Percentiles rank a stretch among this genome's conserved stretches.
phyloP scores from a whole-genome alignment of 129 eudicot genomes.

The Flaveria linearis region DNA sequence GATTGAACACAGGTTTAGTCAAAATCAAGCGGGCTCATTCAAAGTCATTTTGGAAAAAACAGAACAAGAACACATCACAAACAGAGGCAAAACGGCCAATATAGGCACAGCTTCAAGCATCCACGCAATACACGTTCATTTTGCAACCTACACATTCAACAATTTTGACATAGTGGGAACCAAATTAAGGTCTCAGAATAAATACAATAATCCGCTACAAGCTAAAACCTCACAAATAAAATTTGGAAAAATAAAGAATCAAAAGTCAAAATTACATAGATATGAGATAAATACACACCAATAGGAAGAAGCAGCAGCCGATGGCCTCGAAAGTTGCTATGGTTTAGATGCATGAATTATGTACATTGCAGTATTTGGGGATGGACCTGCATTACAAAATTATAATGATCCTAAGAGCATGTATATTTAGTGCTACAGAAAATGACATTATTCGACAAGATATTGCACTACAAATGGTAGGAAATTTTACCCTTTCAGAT shows the following conservation, averaged over 20 bases:
- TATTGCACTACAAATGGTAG: constrained; percentile 4
- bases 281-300: constrained; percentile 7
- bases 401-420: not conserved
- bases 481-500: constrained; percentile 32
- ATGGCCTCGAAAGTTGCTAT: constrained; percentile 10
- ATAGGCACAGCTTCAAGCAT: not conserved
- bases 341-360: constrained; percentile 14
- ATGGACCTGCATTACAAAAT: constrained; percentile 22
- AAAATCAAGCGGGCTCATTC: too few relatives aligned
- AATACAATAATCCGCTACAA: not conserved
- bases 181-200: constrained; percentile 1
- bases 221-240: constrained; percentile 7
- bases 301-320: not conserved
- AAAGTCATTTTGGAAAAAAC: not conserved
- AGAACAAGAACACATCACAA: not conserved
- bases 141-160: not conserved
- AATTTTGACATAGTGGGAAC: not conserved
- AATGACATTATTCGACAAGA: constrained; percentile 15
- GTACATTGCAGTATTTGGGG: constrained; percentile 18
- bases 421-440: not conserved
- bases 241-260: not conserved
- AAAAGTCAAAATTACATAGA: not conserved
- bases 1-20: too few relatives aligned
- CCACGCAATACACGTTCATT: not conserved
- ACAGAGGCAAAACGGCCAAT: not conserved